Base-by-base conservation (phyloP, 2,329 filamentous ascomycete genomes). In the Pyrenophora graminea region DNA sequence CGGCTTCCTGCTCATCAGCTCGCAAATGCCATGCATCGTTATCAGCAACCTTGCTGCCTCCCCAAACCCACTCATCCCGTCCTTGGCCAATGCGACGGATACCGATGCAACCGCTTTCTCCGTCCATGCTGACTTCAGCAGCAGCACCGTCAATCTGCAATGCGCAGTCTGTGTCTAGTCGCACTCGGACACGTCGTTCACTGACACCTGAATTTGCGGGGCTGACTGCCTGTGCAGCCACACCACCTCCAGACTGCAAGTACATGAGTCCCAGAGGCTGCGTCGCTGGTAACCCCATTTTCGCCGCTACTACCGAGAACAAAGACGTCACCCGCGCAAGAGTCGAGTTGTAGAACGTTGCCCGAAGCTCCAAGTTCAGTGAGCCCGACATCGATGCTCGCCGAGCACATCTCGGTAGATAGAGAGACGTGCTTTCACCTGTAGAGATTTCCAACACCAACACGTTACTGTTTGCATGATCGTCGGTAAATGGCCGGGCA, bases 401-500 rank as follows among this genome's bases (percentile, higher is more conserved):
- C 3, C 58, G 58, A 5, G 54, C 39, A 8, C 52, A 53, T 4
- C 46, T 18, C 3, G 65, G 62, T 10, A 73, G 51, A 40, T 69
- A 60, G 2, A 75, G 51, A 2, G 59, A 68, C 1, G 70, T 69
- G 15, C 86, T 85, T 51, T 74, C 72, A 0, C 45, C 15, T 18
- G 53, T 37, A 1, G 66, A 66, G 42, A 95, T 88, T 70, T 97
- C 91, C 2, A 97, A 76, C 21, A 97, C 80, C 18, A 97, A 80
- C 10, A 63, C 58, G 39, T 66, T 63, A 68, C 92, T 89, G 52
- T 84, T 80, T 0, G 87, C 75, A 18, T 79, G 80, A 45, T 90
- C 85, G 70, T 97, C 91, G n/a, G 91, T 85, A 64, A 87, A 95
- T 0, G 93, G 93, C 5, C 93, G 85, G 12, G 89, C 85, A 64